Percentiles rank a stretch among this genome's conserved stretches.
Conservation (phyloP, 164 flowering plant species). For the Tetracentron sinense region DNA sequence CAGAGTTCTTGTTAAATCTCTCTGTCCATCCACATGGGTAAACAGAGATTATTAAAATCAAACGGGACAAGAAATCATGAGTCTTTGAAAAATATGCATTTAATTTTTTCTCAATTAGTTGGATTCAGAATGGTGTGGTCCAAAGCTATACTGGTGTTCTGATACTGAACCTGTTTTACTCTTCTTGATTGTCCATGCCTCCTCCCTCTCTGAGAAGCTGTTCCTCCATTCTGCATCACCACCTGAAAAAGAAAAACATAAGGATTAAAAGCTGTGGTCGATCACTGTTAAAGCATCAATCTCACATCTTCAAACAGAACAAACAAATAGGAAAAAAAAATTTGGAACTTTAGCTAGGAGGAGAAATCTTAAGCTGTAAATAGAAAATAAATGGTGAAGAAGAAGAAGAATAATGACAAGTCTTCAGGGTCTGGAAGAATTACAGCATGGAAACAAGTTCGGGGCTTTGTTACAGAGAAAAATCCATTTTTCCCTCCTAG, state of each 20-base stretch:
- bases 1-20: slow-evolving; percentile 40
- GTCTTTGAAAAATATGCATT: neutral
- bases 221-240: slow-evolving; percentile 68
- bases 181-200: slow-evolving; percentile 66
- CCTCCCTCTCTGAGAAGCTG: slow-evolving; percentile 81
- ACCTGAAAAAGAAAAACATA: slow-evolving; percentile 20
- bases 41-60: slow-evolving; percentile 1
- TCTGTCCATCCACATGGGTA: slow-evolving; percentile 31
- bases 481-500: neutral
- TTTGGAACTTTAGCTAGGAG: neutral
- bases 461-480: neutral
- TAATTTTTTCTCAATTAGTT: neutral
- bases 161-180: slow-evolving; percentile 62
- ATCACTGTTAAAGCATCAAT: slow-evolving; percentile 5
- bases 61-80: neutral
- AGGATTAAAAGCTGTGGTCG: slow-evolving; percentile 14
- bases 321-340: slow-evolving; percentile 2
- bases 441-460: neutral
- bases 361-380: neutral
- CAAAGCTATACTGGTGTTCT: slow-evolving; percentile 11
- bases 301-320: slow-evolving; percentile 11
- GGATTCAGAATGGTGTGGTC: slow-evolving; percentile 2
- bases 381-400: slow-evolving; percentile 5
- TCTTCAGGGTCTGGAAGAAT: neutral
- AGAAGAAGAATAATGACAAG: slow-evolving; percentile 8